Conservation (phyloP, 2,329 filamentous ascomycete genomes). For the Stachybotrys echinatus region DNA sequence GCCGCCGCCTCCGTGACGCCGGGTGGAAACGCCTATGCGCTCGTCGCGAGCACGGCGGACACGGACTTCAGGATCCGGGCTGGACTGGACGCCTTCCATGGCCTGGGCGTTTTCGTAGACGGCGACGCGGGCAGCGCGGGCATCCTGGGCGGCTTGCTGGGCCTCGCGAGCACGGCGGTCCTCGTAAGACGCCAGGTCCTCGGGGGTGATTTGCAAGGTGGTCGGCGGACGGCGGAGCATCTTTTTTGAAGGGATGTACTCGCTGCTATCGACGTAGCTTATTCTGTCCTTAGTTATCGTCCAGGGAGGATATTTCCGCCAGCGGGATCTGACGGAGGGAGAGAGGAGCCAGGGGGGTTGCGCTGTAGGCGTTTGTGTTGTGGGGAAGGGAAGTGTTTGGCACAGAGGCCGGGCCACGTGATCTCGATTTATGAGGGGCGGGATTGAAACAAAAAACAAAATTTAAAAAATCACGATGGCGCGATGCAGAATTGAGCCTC, state of each 20-base stretch:
- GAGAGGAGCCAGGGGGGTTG: no score
- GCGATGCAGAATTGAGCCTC: no score
- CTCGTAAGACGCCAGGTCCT: slow-evolving; percentile 68
- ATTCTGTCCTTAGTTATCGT: background rate
- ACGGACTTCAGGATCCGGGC: slow-evolving; percentile 16
- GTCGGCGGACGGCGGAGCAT: slow-evolving; percentile 68
- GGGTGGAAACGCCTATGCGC: slow-evolving; percentile 26
- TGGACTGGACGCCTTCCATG: slow-evolving; percentile 24
- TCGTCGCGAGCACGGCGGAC: slow-evolving; percentile 28
- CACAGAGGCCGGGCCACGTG: no score
- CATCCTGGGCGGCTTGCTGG: slow-evolving; percentile 25
- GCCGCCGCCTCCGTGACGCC: background rate
- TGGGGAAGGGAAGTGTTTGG: no score
- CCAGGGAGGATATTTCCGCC: no score
- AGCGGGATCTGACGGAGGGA: no score
- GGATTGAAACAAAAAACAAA: no score
- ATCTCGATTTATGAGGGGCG: no score
- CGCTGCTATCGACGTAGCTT: no score
- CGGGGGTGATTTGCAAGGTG: slow-evolving; percentile 60
- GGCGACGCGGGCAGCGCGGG: slow-evolving; percentile 15
- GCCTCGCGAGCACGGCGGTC: slow-evolving; percentile 48
- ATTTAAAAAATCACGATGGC: no score
- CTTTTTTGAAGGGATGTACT: slow-evolving; percentile 8
- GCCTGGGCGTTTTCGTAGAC: slow-evolving; percentile 13
- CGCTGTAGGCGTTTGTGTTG: no score